Percentiles rank a stretch among this genome's conserved stretches.
These are phyloP conservation scores for Saccharomycopsis microspora DNA, from an alignment of 805 yeast genomes.

Conservation along the genomic window DNA sequence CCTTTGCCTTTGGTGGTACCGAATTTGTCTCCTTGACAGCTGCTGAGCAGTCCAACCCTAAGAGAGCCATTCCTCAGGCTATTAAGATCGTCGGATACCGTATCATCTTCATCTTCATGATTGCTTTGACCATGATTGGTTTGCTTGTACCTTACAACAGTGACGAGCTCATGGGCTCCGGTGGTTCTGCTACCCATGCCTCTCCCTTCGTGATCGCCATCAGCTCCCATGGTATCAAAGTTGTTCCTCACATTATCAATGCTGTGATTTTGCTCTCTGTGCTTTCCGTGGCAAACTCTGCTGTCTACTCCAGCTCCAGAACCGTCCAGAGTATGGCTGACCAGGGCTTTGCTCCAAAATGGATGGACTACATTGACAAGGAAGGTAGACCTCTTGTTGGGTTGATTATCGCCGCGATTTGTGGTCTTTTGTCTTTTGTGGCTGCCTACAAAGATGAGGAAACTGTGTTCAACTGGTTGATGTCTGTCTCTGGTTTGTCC, in stretches of 20 bases:
- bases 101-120: constrained; percentile 36
- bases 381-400: constrained; percentile 51
- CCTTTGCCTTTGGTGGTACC: constrained; percentile 52
- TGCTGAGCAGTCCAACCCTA: constrained; percentile 43
- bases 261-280: constrained; percentile 57
- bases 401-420: constrained; percentile 36
- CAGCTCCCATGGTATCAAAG: constrained; percentile 39
- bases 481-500: constrained; percentile 51
- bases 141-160: constrained; percentile 42
- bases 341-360: constrained; percentile 49
- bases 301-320: constrained; percentile 37
- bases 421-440: constrained; percentile 55
- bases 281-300: constrained; percentile 45
- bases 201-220: constrained; percentile 67
- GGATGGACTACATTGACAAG: constrained; percentile 41
- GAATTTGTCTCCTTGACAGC: constrained; percentile 51
- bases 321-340: constrained; percentile 43
- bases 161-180: constrained; percentile 31
- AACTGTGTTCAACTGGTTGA: constrained; percentile 52
- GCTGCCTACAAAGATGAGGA: constrained; percentile 50
- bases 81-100: constrained; percentile 47
- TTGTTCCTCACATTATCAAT: constrained; percentile 51
- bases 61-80: constrained; percentile 44
- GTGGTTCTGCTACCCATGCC: constrained; percentile 31
- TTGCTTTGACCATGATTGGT: constrained; percentile 37